Evolutionary conservation across 306 rosid genomes (phyloP).

Genomic region (Dalbergia cochinchinensis): DNA sequence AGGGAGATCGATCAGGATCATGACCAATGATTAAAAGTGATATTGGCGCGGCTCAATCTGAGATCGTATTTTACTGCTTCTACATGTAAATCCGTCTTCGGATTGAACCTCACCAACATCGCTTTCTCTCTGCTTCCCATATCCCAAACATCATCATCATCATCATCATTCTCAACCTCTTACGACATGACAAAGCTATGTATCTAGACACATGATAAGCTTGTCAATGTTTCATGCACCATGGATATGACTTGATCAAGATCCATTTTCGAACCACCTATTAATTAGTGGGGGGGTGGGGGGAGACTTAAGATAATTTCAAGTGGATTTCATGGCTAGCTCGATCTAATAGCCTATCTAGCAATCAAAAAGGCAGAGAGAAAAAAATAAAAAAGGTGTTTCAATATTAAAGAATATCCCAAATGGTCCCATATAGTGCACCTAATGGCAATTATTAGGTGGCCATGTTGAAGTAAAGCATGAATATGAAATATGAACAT

Average conservation of each 20-base stretch:
- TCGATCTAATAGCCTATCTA: slow-evolving; percentile 55
- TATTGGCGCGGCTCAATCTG: slow-evolving; percentile 99
- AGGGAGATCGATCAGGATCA: not conserved
- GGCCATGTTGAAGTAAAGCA: slow-evolving; percentile 48
- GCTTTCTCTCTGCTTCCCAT: slow-evolving; percentile 65
- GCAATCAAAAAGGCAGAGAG: slow-evolving; percentile 56
- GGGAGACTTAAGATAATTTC: slow-evolving; percentile 38
- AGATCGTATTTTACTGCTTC: slow-evolving; percentile 79
- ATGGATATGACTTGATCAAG: slow-evolving; percentile 41
- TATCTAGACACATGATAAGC: slow-evolving; percentile 9
- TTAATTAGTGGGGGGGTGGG: not conserved
- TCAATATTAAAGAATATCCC: slow-evolving; percentile 53
- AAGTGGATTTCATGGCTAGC: slow-evolving; percentile 56
- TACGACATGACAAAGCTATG: not conserved
- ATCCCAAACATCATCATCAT: slow-evolving; percentile 42
- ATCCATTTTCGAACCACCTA: slow-evolving; percentile 36
- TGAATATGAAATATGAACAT: slow-evolving; percentile 47
- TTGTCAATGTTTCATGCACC: slow-evolving; percentile 24
- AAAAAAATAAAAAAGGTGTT: slow-evolving; percentile 46
- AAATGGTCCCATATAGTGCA: slow-evolving; percentile 66
- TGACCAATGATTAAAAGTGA: slow-evolving; percentile 69
- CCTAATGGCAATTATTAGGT: slow-evolving; percentile 60
- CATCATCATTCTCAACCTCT: not conserved
- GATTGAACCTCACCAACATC: slow-evolving; percentile 99
- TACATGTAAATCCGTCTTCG: slow-evolving; percentile 85